Conservation (phyloP, 2,329 filamentous ascomycete genomes). For the Colletotrichum horii region DNA sequence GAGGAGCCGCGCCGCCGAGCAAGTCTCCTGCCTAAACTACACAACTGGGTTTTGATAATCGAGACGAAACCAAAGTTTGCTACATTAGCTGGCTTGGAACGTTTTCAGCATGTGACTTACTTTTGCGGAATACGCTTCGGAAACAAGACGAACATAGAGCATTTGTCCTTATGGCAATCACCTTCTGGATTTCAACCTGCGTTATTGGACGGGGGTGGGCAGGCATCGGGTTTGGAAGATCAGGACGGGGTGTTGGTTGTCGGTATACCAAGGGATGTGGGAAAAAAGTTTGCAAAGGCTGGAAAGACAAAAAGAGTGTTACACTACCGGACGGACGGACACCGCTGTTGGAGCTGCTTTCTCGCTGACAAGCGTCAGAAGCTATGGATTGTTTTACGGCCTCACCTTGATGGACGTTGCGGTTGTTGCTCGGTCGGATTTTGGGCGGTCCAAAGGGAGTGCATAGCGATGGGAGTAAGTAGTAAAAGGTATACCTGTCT, state of each 20-base stretch:
- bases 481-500: slow-evolving; percentile 42
- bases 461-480: slow-evolving; percentile 48
- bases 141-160: slow-evolving; percentile 49
- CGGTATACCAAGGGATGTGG: slow-evolving; percentile 31
- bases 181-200: slow-evolving; percentile 47
- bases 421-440: slow-evolving; percentile 30
- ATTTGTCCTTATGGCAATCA: slow-evolving; percentile 48
- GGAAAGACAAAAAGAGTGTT: slow-evolving; percentile 46
- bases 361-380: slow-evolving; percentile 25
- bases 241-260: slow-evolving; percentile 36
- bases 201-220: slow-evolving; percentile 38
- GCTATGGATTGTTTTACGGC: slow-evolving; percentile 21
- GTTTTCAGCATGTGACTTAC: slow-evolving; percentile 28
- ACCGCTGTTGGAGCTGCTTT: slow-evolving; percentile 32
- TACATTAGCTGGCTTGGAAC: slow-evolving; percentile 31
- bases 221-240: slow-evolving; percentile 46
- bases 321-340: slow-evolving; percentile 31
- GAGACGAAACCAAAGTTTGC: slow-evolving; percentile 22
- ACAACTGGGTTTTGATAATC: slow-evolving; percentile 13
- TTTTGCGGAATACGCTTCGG: slow-evolving; percentile 39
- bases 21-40: slow-evolving; percentile 62
- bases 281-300: slow-evolving; percentile 42
- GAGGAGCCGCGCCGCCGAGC: slow-evolving; percentile 58
- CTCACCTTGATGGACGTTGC: slow-evolving; percentile 28
- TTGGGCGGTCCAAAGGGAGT: slow-evolving; percentile 25